These are phyloP conservation scores for Termitomyces sp. DNA, from an alignment of 768 basidiomycete genomes.

Conservation along the genomic window DNA sequence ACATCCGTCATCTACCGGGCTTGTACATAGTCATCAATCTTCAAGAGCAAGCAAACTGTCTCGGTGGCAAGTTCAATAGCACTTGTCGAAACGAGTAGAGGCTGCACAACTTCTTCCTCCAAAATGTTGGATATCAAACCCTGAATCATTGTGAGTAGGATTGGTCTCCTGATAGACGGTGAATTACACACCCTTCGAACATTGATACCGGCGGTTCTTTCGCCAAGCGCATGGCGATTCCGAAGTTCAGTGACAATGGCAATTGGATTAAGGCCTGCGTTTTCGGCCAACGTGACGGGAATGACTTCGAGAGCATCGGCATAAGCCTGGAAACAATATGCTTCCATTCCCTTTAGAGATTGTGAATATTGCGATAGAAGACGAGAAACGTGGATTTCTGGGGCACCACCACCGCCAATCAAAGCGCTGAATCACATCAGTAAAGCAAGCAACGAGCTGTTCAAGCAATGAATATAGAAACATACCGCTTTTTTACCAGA, in stretches of 20 bases:
- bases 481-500: conserved; percentile 95
- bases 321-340: conserved; percentile 98
- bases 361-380: conserved; percentile 87
- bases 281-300: conserved; percentile 95
- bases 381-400: conserved; percentile 95
- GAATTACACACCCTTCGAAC: conserved; percentile 76
- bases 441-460: conserved; percentile 14
- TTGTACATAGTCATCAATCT: conserved; percentile 94
- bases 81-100: conserved; percentile 89
- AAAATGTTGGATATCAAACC: conserved; percentile 96
- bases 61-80: conserved; percentile 95
- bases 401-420: conserved; percentile 95
- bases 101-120: conserved; percentile 97
- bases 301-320: conserved; percentile 98
- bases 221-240: conserved; percentile 94
- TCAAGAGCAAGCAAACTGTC: conserved; percentile 92
- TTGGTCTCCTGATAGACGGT: background rate
- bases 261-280: conserved; percentile 96
- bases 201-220: conserved; percentile 94
- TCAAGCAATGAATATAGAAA: background rate
- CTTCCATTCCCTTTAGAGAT: conserved; percentile 95
- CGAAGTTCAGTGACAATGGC: conserved; percentile 97
- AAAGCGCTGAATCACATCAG: conserved; percentile 50
- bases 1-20: conserved; percentile 37
- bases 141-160: conserved; percentile 29